Percentiles rank a stretch among this genome's conserved stretches.
phyloP scores from a whole-genome alignment of 1,284 basidiomycete species.

The Leccinum fuscescens region DNA sequence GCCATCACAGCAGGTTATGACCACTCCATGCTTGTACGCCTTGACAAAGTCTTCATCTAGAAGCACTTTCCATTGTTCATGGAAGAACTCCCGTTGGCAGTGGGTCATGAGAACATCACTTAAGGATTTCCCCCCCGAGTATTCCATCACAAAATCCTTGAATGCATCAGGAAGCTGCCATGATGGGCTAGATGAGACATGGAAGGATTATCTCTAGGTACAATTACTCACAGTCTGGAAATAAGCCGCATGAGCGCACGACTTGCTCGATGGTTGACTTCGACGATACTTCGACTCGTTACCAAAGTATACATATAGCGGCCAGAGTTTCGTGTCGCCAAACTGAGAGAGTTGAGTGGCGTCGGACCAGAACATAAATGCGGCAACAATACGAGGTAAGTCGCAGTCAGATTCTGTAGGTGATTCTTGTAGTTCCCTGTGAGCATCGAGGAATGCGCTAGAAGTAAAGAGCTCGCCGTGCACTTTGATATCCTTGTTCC shows the following conservation, averaged over 20 bases:
- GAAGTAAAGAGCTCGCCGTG: background rate
- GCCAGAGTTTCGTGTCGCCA: background rate
- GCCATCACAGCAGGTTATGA: conserved; percentile 21
- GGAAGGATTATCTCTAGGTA: background rate
- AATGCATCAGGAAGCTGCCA: conserved; percentile 5
- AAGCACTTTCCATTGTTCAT: conserved; percentile 19
- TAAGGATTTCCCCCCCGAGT: background rate
- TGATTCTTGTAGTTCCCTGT: background rate
- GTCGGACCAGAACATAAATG: background rate
- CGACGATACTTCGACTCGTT: background rate
- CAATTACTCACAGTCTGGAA: background rate
- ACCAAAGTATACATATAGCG: background rate
- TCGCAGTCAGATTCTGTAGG: background rate
- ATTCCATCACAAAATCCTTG: conserved; percentile 7
- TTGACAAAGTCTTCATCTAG: conserved; percentile 1
- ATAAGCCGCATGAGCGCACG: background rate
- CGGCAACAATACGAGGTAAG: background rate
- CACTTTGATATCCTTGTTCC: background rate
- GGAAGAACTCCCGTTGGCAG: conserved; percentile 22
- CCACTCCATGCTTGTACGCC: conserved; percentile 22
- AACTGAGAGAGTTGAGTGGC: background rate
- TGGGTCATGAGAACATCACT: conserved; percentile 14
- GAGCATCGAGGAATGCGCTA: background rate
- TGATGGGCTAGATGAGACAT: background rate
- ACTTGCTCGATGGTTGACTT: background rate